Base-by-base conservation (phyloP, 1,284 basidiomycete species). In the Takashimella koratensis region DNA sequence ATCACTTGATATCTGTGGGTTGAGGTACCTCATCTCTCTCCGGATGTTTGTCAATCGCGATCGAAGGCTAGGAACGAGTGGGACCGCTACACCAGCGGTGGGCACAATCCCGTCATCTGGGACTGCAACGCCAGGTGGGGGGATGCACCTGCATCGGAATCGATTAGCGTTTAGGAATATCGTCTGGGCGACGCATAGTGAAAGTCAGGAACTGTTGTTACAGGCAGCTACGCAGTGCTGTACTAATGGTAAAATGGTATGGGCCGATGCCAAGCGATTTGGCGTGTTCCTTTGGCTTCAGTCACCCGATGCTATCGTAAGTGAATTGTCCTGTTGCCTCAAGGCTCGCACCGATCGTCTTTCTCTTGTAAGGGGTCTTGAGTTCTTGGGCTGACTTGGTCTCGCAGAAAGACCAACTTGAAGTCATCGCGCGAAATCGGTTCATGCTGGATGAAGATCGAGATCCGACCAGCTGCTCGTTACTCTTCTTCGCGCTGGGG, bases 401-500 rank as follows among this genome's bases (percentile, higher is more conserved):
- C n/a, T n/a, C 53, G 22, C 71, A 91, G 89, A 86, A 80, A 79
- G 75, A 80, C 0, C 86, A 93, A 62, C 81, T 96, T 68, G 96
- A 99, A 71, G 76, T 83, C n/a, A 84, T 98, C 50, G 96, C 93
- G 4, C 83, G 94, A 23, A 92, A 92, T 64, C 86, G 95, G 65
- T 99, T 92, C 73, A 88, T 93, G 84, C 79, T 82, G 3, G 85
- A 85, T 4, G 89, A 91, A 21, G 81, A 82, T 49, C 85, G 92
- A 13, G 92, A 99, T 75, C 96, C 96, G 1, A 88, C 87, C 5
- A 77, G 83, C 10, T 94, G 92, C 67, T 93, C 90, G 16, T 78
- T 99, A 36, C 88, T 90, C 73, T 99, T 98, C 76, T 96, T 97
- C 64, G 93, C 96, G 2, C 78, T 98, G 1, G 88, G 90, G 40